These are phyloP conservation scores for Xylaria castorea DNA, from an alignment of 495 filamentous ascomycete species.

Conservation along the genomic window DNA sequence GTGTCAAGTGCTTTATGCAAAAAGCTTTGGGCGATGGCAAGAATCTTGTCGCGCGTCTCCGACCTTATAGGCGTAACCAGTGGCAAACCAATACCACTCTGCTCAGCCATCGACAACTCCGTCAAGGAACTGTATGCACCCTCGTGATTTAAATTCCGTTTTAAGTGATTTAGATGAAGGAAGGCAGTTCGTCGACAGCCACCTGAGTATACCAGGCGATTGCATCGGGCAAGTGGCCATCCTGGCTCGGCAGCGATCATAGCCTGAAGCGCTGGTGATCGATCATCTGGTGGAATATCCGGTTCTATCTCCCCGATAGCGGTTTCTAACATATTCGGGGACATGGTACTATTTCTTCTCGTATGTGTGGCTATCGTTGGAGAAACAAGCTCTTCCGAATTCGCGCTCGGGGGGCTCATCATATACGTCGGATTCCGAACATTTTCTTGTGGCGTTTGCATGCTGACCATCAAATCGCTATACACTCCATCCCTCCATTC, in stretches of 20 bases:
- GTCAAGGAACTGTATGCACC: slow-evolving; percentile 53
- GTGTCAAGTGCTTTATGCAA: slow-evolving; percentile 68
- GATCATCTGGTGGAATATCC: slow-evolving; percentile 32
- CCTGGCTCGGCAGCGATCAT: slow-evolving; percentile 60
- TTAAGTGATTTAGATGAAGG: slow-evolving; percentile 63
- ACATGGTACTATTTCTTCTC: slow-evolving; percentile 53
- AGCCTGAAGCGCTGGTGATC: slow-evolving; percentile 56
- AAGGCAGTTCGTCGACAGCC: slow-evolving; percentile 63
- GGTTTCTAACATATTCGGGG: slow-evolving; percentile 37
- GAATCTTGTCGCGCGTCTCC: slow-evolving; percentile 65
- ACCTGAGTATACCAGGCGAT: slow-evolving; percentile 55
- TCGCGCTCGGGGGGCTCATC: slow-evolving; percentile 34
- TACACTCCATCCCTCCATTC: neutral
- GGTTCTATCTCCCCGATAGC: slow-evolving; percentile 36
- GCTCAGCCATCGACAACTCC: slow-evolving; percentile 44
- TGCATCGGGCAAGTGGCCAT: slow-evolving; percentile 66
- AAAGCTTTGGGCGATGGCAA: slow-evolving; percentile 68
- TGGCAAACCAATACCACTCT: slow-evolving; percentile 49
- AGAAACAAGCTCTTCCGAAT: slow-evolving; percentile 45
- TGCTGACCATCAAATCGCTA: neutral
- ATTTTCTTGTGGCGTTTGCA: slow-evolving; percentile 31
- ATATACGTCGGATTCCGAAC: slow-evolving; percentile 37
- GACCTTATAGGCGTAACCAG: slow-evolving; percentile 53
- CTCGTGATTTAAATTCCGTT: slow-evolving; percentile 63
- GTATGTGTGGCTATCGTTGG: slow-evolving; percentile 51